A percentile compares a stretch with the other conserved stretches of the same genome.
Conservation (phyloP, 805 yeast genomes). For the Ogataea kodamae region DNA sequence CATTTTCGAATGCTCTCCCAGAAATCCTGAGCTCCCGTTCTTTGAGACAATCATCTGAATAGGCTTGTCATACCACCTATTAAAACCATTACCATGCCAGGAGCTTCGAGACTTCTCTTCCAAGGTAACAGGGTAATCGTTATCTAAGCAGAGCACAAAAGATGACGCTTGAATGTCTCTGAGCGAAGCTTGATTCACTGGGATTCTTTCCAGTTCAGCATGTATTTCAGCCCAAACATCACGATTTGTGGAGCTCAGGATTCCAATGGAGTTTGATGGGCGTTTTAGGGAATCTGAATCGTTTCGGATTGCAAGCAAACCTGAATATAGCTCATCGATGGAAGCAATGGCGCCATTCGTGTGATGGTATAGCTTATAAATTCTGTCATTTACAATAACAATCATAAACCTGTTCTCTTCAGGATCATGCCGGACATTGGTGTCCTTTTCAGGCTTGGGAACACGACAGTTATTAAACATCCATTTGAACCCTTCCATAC, state of each 20-base stretch:
- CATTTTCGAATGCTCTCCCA: conserved; percentile 97
- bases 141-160: conserved; percentile 79
- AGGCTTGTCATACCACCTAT: conserved; percentile 91
- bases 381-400: conserved; percentile 72
- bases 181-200: conserved; percentile 58
- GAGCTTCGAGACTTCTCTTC: conserved; percentile 79
- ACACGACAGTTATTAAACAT: conserved; percentile 89
- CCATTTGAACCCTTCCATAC: conserved; percentile 88
- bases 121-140: conserved; percentile 63
- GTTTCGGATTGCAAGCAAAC: conserved; percentile 53
- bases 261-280: conserved; percentile 62
- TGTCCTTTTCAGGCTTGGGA: conserved; percentile 66
- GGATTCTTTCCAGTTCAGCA: conserved; percentile 52
- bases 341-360: conserved; percentile 43
- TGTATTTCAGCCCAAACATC: conserved; percentile 72
- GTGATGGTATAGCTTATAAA: conserved; percentile 73
- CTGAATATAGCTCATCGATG: conserved; percentile 49
- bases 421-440: conserved; percentile 45
- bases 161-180: conserved; percentile 72
- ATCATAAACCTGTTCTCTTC: conserved; percentile 61
- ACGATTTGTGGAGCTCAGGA: conserved; percentile 79
- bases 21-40: conserved; percentile 86
- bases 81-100: conserved; percentile 96
- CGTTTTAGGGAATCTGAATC: conserved; percentile 31
- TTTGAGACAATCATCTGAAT: conserved; percentile 76